Percentiles rank a stretch among this genome's conserved stretches.
Evolutionary conservation across 495 filamentous ascomycete genomes (phyloP).

Genomic region (Letharia columbiana): DNA sequence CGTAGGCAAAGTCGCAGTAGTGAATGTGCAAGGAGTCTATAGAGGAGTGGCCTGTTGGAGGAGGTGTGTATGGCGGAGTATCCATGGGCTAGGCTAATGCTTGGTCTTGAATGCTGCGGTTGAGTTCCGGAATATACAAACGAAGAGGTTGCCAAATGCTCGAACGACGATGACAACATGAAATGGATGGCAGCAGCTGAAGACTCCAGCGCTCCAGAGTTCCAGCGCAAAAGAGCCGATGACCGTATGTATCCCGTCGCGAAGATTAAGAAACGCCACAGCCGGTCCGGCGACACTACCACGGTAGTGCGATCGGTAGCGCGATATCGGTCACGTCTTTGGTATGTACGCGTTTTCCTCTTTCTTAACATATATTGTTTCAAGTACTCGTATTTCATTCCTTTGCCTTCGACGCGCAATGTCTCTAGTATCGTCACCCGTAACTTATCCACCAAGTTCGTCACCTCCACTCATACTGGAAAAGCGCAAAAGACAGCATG

Average conservation of each 20-base stretch:
- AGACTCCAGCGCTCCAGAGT: too few species aligned
- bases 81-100: constrained; percentile 22
- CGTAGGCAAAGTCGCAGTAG: constrained; percentile 37
- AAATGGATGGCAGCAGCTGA: neutral
- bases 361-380: neutral
- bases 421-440: constrained; percentile 55
- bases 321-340: neutral
- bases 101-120: neutral
- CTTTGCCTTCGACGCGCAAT: constrained; percentile 31
- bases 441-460: constrained; percentile 48
- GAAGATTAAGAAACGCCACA: neutral
- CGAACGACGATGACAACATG: constrained; percentile 1
- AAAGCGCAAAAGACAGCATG: constrained; percentile 38
- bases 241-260: too few species aligned
- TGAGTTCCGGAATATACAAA: neutral
- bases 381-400: constrained; percentile 2
- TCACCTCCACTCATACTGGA: constrained; percentile 33
- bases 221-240: too few species aligned
- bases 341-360: neutral
- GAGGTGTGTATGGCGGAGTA: constrained; percentile 24
- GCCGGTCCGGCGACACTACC: neutral
- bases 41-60: constrained; percentile 18
- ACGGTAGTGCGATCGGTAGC: neutral
- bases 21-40: constrained; percentile 26
- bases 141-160: neutral